Evolutionary conservation across 2,329 filamentous ascomycete species (phyloP).

Genomic region (Mycosphaerella arachidis): DNA sequence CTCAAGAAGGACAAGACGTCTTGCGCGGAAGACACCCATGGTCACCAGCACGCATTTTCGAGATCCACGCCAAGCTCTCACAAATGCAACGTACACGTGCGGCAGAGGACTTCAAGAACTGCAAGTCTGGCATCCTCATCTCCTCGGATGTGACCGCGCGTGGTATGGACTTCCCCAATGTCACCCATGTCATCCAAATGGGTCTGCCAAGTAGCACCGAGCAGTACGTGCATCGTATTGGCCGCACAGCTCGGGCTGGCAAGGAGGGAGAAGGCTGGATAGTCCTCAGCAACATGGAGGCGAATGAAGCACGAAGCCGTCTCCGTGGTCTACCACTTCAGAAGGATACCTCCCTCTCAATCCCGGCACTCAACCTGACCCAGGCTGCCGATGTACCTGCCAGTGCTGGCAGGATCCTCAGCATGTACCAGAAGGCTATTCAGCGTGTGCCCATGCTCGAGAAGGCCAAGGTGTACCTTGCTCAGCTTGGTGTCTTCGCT

Average conservation of each 20-base stretch:
- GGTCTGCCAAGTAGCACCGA: constrained; percentile 43
- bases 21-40: constrained; percentile 19
- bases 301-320: constrained; percentile 44
- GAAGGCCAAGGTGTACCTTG: constrained; percentile 52
- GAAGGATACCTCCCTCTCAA: constrained; percentile 49
- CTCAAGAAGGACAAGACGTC: constrained; percentile 27
- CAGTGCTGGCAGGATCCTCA: constrained; percentile 43
- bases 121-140: constrained; percentile 50
- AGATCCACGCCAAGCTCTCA: constrained; percentile 75
- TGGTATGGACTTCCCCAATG: constrained; percentile 52
- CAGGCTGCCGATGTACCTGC: constrained; percentile 39
- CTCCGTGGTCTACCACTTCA: constrained; percentile 60
- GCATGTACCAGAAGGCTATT: constrained; percentile 40
- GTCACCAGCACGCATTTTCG: constrained; percentile 41
- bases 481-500: constrained; percentile 52
- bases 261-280: constrained; percentile 70
- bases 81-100: constrained; percentile 66
- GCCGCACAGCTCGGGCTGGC: constrained; percentile 59
- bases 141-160: constrained; percentile 50
- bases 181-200: constrained; percentile 51
- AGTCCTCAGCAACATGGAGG: constrained; percentile 56
- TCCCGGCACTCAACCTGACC: constrained; percentile 47
- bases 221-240: constrained; percentile 50
- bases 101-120: constrained; percentile 66
- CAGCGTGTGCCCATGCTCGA: constrained; percentile 38